A percentile compares a stretch with the other conserved stretches of the same genome.
phyloP scores from a whole-genome alignment of 1,284 basidiomycete species.

The Mycosarcoma maydis region DNA sequence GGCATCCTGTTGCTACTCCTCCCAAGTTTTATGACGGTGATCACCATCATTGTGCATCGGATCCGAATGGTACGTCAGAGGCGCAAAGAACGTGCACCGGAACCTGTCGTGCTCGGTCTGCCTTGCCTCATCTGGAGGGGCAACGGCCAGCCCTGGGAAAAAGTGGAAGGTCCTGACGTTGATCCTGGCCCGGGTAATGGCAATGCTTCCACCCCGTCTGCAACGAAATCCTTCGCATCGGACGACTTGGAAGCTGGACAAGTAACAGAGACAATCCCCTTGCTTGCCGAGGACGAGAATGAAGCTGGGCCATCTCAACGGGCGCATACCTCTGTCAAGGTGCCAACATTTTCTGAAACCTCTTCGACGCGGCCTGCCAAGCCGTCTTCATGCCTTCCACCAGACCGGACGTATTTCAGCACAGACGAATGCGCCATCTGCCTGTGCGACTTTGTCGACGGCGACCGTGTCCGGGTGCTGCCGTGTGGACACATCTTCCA shows the following conservation, averaged over 20 bases:
- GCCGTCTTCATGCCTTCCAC: constrained; percentile 46
- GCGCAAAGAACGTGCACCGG: constrained; percentile 61
- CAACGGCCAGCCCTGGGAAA: constrained; percentile 61
- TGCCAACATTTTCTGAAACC: constrained; percentile 1
- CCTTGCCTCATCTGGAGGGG: constrained; percentile 64
- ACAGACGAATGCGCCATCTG: constrained; percentile 66
- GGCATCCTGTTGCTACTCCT: constrained; percentile 62
- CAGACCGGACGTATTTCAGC: constrained; percentile 55
- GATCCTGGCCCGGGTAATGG: constrained; percentile 51
- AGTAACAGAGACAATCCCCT: constrained; percentile 31
- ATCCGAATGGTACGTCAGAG: constrained; percentile 55
- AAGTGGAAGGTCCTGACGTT: constrained; percentile 49
- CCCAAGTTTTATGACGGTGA: constrained; percentile 62
- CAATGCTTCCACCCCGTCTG: neutral
- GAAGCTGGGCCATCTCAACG: constrained; percentile 46
- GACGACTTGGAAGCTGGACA: constrained; percentile 35
- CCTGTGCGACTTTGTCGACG: constrained; percentile 62
- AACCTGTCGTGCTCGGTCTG: constrained; percentile 55
- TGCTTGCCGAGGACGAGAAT: constrained; percentile 41
- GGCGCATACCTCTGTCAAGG: constrained; percentile 17
- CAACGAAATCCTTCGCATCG: neutral
- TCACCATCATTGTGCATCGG: constrained; percentile 59
- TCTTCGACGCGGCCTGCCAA: constrained; percentile 8
- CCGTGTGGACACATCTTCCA: constrained; percentile 66
- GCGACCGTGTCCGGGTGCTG: constrained; percentile 61